phyloP scores from a whole-genome alignment of 2,329 filamentous ascomycete genomes.

The Epicoccum nigrum region DNA sequence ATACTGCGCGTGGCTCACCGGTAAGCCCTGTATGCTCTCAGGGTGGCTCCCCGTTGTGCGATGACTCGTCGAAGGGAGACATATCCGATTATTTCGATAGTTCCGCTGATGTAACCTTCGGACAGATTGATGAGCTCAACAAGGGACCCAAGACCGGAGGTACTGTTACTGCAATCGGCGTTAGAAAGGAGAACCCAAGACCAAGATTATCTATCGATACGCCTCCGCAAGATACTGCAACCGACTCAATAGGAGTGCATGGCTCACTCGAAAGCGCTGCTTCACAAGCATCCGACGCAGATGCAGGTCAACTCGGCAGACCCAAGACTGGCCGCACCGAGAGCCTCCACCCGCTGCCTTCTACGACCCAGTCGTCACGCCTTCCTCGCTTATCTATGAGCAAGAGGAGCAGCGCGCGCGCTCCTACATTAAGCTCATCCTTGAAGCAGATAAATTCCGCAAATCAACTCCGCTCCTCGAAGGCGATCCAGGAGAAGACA shows the following conservation, averaged over 20 bases:
- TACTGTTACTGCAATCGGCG: not conserved
- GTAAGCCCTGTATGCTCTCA: slow-evolving; percentile 35
- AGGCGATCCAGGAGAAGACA: not conserved
- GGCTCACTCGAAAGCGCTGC: not conserved
- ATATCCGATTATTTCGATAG: slow-evolving; percentile 12
- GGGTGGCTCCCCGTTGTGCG: slow-evolving; percentile 27
- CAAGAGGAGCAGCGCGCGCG: slow-evolving; percentile 8
- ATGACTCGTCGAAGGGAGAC: slow-evolving; percentile 17
- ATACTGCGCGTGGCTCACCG: slow-evolving; percentile 33
- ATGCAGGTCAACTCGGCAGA: not conserved
- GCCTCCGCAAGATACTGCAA: slow-evolving; percentile 2
- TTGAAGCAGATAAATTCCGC: slow-evolving; percentile 28
- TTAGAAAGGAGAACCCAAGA: slow-evolving; percentile 4
- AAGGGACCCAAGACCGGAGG: not conserved
- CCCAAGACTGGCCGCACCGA: not conserved
- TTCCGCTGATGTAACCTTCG: slow-evolving; percentile 22
- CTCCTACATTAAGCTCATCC: slow-evolving; percentile 19
- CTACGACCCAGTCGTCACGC: slow-evolving; percentile 26
- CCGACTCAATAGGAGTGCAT: slow-evolving; percentile 5
- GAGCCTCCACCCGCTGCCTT: not conserved
- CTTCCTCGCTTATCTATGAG: slow-evolving; percentile 30
- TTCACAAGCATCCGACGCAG: not conserved
- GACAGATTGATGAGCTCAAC: slow-evolving; percentile 12
- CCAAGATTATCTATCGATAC: slow-evolving; percentile 32
- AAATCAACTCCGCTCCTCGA: slow-evolving; percentile 4